Evolutionary conservation across 1,139 yeast genomes (phyloP).

Genomic region (Blastobotrys serpentis): DNA sequence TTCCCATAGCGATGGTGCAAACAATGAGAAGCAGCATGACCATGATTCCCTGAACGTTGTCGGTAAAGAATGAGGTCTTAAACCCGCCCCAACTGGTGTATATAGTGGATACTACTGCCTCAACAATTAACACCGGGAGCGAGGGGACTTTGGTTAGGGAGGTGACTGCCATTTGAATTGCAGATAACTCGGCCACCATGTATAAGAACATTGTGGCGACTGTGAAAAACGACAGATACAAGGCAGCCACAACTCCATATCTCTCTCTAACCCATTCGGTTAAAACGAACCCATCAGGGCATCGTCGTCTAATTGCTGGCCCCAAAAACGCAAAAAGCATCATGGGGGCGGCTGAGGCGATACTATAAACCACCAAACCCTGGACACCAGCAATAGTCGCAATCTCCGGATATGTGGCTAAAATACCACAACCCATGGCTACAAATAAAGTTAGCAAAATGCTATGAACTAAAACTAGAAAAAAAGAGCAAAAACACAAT

Average conservation of each 20-base stretch:
- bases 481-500: slow-evolving; percentile 29
- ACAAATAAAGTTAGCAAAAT: slow-evolving; percentile 23
- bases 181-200: slow-evolving; percentile 85
- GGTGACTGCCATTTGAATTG: slow-evolving; percentile 71
- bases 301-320: slow-evolving; percentile 70
- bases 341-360: slow-evolving; percentile 84
- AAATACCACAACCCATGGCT: slow-evolving; percentile 90
- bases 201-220: slow-evolving; percentile 82
- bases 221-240: slow-evolving; percentile 78
- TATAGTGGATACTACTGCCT: slow-evolving; percentile 81
- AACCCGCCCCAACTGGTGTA: slow-evolving; percentile 91
- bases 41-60: slow-evolving; percentile 78
- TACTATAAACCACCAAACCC: slow-evolving; percentile 77
- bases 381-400: slow-evolving; percentile 86
- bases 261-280: slow-evolving; percentile 94
- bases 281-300: slow-evolving; percentile 88
- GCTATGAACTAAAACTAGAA: background rate
- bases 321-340: slow-evolving; percentile 78
- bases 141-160: slow-evolving; percentile 79
- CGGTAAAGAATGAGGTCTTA: slow-evolving; percentile 83
- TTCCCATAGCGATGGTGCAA: slow-evolving; percentile 78
- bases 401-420: slow-evolving; percentile 82
- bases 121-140: slow-evolving; percentile 78
- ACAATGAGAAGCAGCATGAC: slow-evolving; percentile 66
- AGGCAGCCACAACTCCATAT: slow-evolving; percentile 68